Base-by-base conservation (phyloP, 1,284 basidiomycete genomes). In the Heterobasidion annosum region DNA sequence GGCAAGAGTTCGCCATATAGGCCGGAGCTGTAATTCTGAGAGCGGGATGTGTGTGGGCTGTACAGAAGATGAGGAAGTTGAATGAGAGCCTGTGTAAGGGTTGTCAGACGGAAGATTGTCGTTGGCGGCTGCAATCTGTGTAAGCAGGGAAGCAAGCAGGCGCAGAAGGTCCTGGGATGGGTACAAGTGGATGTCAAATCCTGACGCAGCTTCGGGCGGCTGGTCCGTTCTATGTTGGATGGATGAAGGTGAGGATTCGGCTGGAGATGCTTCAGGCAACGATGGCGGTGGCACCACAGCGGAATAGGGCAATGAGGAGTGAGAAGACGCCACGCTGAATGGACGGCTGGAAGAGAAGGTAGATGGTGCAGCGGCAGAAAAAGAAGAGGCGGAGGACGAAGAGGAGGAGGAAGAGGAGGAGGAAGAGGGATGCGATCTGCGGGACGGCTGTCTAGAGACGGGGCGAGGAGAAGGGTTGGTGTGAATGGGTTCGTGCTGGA, bases 51-150 rank as follows among this genome's bases (percentile, higher is more conserved):
- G 56, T 51, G 45, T 53, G 62, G 54, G 59, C 3, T 49, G 48
- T 10, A 13, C 18, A 5, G 37, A 40, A n/a, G 37, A 40, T 16
- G 45, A 47, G 13, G 48, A 33, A 16, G 12, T 10, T 18, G n/a
- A n/a, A 48, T 48, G 46, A n/a, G 48, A 35, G 45, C 18, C 45
- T 12, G 45, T 15, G 45, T 10, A 48, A 37, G 57, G 60, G 15
- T 62, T 53, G 45, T 56, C 59, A 52, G 67, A 56, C 53, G 62
- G 60, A 62, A 83, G 69, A 52, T 72, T 76, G 72, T 98, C 95
- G 69, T 98, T 98, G 4, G 92, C 85, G 2, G 84, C 82, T 3
- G 96, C 93, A 65, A 98, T 98, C 69, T 94, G 91, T 49, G 91
- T 85, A 56, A 99, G 79, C 13, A 98, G 75, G 2, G 84, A 83